These are phyloP conservation scores for Tilletia caries DNA, from an alignment of 1,284 basidiomycete genomes.

Conservation along the genomic window DNA sequence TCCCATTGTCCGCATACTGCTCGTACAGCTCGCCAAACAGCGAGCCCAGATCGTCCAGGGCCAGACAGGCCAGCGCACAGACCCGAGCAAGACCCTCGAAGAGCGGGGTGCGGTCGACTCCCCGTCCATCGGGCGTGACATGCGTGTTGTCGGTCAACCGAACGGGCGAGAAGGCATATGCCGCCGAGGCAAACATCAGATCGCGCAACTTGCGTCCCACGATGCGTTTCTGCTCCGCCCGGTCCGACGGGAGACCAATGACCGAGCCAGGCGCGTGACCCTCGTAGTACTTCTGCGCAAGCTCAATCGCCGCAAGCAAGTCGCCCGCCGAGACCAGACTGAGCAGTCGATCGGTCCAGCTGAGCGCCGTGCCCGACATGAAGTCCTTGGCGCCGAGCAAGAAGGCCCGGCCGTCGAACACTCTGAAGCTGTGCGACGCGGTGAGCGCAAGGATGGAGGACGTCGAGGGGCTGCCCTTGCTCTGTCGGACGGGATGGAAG, in stretches of 20 bases:
- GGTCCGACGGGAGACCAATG: slow-evolving; percentile 76
- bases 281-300: slow-evolving; percentile 79
- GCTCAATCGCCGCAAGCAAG: slow-evolving; percentile 83
- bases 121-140: slow-evolving; percentile 73
- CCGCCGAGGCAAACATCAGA: slow-evolving; percentile 79
- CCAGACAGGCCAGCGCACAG: slow-evolving; percentile 77
- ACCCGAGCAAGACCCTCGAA: slow-evolving; percentile 83
- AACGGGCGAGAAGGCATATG: slow-evolving; percentile 89
- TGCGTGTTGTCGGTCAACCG: slow-evolving; percentile 86
- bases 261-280: slow-evolving; percentile 77
- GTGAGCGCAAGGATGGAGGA: slow-evolving; percentile 43
- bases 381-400: slow-evolving; percentile 65
- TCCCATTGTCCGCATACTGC: slow-evolving; percentile 77
- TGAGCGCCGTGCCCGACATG: slow-evolving; percentile 78
- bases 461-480: slow-evolving; percentile 56
- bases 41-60: slow-evolving; percentile 75
- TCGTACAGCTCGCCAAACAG: slow-evolving; percentile 91
- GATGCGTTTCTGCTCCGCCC: slow-evolving; percentile 62
- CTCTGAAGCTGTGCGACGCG: slow-evolving; percentile 65
- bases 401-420: slow-evolving; percentile 88
- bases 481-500: slow-evolving; percentile 34
- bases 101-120: slow-evolving; percentile 82
- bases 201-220: slow-evolving; percentile 75
- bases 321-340: slow-evolving; percentile 78
- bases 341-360: slow-evolving; percentile 92